phyloP scores from a whole-genome alignment of 2,329 filamentous ascomycete species.

The Aspergillus arachidicola region DNA sequence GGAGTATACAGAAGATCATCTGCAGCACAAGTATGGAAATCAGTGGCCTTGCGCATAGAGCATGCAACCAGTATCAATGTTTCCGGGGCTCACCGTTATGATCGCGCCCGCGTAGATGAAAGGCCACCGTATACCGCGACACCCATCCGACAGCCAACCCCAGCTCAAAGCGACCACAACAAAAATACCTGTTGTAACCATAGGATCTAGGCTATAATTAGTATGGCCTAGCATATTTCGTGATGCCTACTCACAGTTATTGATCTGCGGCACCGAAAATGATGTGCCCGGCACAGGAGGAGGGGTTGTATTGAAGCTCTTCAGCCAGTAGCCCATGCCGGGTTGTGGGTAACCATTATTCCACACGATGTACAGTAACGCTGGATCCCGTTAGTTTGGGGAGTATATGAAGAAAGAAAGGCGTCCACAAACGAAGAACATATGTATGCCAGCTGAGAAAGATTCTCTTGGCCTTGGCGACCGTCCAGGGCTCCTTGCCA shows the following conservation, averaged over 20 bases:
- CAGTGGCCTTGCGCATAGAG: background rate
- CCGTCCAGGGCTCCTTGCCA: slow-evolving; percentile 40
- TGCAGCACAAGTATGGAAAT: slow-evolving; percentile 8
- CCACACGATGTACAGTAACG: slow-evolving; percentile 42
- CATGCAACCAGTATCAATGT: background rate
- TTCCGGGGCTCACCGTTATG: slow-evolving; percentile 29
- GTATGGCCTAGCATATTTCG: background rate
- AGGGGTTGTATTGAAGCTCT: slow-evolving; percentile 41
- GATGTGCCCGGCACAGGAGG: slow-evolving; percentile 38
- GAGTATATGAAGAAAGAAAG: background rate
- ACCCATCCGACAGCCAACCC: slow-evolving; percentile 44
- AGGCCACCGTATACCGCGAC: slow-evolving; percentile 38
- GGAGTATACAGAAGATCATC: slow-evolving; percentile 34
- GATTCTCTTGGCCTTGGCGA: slow-evolving; percentile 37
- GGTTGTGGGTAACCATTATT: slow-evolving; percentile 40
- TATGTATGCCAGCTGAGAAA: slow-evolving; percentile 45
- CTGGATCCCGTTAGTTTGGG: slow-evolving; percentile 11
- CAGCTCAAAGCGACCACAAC: slow-evolving; percentile 39
- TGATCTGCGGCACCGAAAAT: slow-evolving; percentile 39
- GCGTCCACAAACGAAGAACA: slow-evolving; percentile 32
- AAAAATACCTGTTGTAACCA: slow-evolving; percentile 38
- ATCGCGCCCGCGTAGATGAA: slow-evolving; percentile 44
- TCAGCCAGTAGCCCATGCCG: slow-evolving; percentile 48
- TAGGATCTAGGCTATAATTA: slow-evolving; percentile 25
- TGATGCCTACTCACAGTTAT: slow-evolving; percentile 31